These are phyloP conservation scores for Alternaria sp. DNA, from an alignment of 2,329 filamentous ascomycete species.

Conservation along the genomic window DNA sequence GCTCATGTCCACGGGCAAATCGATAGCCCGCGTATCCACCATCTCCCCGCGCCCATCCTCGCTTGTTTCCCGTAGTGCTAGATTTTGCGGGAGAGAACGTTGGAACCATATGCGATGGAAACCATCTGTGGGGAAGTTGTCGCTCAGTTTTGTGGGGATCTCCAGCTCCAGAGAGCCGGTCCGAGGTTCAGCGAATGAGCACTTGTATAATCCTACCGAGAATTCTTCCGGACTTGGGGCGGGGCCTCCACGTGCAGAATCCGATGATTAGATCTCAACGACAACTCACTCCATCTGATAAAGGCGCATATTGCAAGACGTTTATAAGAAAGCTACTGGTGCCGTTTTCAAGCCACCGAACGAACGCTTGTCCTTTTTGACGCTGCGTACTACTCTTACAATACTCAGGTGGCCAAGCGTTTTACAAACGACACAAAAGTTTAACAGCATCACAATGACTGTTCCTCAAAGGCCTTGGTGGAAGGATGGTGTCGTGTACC, in stretches of 20 bases:
- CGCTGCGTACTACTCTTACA: neutral
- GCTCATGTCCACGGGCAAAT: slow-evolving; percentile 2
- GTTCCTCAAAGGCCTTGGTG: slow-evolving; percentile 59
- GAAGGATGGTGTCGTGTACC: slow-evolving; percentile 68
- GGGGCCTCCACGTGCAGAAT: neutral
- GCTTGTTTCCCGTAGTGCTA: slow-evolving; percentile 17
- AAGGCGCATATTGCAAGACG: neutral
- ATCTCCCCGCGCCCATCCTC: slow-evolving; percentile 18
- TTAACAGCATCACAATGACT: slow-evolving; percentile 32
- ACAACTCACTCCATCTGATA: neutral
- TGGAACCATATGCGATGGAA: slow-evolving; percentile 1
- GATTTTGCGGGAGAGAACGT: neutral
- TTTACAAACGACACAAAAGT: neutral
- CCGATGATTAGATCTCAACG: neutral
- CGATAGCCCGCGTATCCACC: slow-evolving; percentile 17
- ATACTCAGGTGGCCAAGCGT: neutral
- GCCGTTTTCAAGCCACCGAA: slow-evolving; percentile 12
- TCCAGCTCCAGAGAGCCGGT: slow-evolving; percentile 13
- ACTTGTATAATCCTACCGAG: slow-evolving; percentile 1
- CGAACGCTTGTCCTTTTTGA: slow-evolving; percentile 9
- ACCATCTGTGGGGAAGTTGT: slow-evolving; percentile 5
- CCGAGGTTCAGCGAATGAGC: slow-evolving; percentile 23
- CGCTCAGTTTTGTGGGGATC: slow-evolving; percentile 9
- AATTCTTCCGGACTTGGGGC: neutral
- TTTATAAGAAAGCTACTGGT: slow-evolving; percentile 19